Percentiles rank a stretch among this genome's conserved stretches.
These are phyloP conservation scores for Microstegium vimineum DNA, from an alignment of 176 grass and related monocot species.

Conservation along the genomic window DNA sequence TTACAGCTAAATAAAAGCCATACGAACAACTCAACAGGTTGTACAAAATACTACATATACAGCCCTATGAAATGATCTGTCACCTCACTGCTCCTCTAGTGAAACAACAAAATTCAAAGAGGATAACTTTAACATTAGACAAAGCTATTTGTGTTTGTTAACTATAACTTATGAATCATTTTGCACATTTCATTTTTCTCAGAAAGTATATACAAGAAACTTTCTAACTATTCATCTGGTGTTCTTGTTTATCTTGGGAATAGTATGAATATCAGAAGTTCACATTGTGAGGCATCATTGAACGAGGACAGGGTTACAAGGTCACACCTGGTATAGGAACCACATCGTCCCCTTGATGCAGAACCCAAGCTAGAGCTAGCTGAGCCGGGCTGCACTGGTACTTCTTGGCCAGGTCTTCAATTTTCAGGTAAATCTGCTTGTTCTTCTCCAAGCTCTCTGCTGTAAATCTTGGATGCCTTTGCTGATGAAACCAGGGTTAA, in stretches of 20 bases:
- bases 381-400: constrained; percentile 63
- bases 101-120: not conserved
- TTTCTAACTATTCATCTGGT: not conserved
- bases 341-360: constrained; percentile 79
- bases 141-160: not conserved
- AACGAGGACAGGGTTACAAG: not conserved
- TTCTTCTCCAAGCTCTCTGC: constrained; percentile 78
- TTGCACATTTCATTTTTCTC: not conserved
- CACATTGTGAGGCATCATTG: not conserved
- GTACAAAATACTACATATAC: not conserved
- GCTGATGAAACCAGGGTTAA: constrained; percentile 26
- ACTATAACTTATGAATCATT: not conserved
- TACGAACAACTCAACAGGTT: not conserved
- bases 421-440: constrained; percentile 48
- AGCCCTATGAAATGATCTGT: not conserved
- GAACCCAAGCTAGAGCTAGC: constrained; percentile 76
- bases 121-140: not conserved
- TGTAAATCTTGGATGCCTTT: constrained; percentile 49
- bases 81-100: not conserved
- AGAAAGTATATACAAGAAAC: not conserved
- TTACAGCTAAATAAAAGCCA: not conserved
- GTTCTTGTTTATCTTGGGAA: not conserved
- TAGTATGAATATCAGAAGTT: not conserved
- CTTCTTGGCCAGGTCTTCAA: constrained; percentile 55
- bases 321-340: constrained; percentile 75